Evolutionary conservation across 2,329 filamentous ascomycete genomes (phyloP).

Genomic region (Remersonia thermophila): DNA sequence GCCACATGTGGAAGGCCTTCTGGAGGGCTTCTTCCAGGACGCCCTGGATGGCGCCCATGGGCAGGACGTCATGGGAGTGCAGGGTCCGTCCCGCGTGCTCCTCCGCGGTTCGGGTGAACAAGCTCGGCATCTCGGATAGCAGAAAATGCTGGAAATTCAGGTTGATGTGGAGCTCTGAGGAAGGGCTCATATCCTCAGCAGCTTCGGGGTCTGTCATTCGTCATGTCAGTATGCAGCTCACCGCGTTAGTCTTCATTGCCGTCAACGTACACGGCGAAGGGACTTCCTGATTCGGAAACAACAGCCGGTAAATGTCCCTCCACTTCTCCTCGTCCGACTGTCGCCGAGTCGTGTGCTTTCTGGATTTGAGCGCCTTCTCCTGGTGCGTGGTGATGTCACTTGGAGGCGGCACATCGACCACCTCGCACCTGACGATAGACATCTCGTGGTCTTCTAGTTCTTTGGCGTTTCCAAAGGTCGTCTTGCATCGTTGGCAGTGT

Average conservation of each 20-base stretch:
- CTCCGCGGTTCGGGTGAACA: conserved; percentile 14
- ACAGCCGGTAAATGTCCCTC: conserved; percentile 15
- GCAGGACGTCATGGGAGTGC: conserved; percentile 4
- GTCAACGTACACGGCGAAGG: conserved; percentile 19
- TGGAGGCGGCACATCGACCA: conserved; percentile 7
- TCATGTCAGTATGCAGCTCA: conserved; percentile 2
- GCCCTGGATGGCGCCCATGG: conserved; percentile 9
- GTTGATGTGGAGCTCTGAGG: conserved; percentile 8
- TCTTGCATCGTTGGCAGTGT: conserved; percentile 17
- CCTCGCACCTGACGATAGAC: conserved; percentile 9
- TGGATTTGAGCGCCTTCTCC: conserved; percentile 16
- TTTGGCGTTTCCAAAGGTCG: conserved; percentile 9
- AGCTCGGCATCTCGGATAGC: conserved; percentile 11
- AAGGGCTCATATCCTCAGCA: conserved; percentile 11
- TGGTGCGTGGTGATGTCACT: conserved; percentile 14
- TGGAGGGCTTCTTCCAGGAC: conserved; percentile 11
- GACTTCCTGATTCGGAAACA: conserved; percentile 14
- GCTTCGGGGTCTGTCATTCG: conserved; percentile 14
- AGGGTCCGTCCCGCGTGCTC: conserved; percentile 10
- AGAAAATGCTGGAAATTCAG: conserved; percentile 16
- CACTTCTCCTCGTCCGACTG: conserved; percentile 17
- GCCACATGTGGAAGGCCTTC: conserved; percentile 12
- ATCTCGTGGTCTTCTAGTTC: conserved; percentile 14
- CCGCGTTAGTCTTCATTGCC: neutral
- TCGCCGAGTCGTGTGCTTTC: conserved; percentile 10